phyloP scores from a whole-genome alignment of 2,329 filamentous ascomycete genomes.

The Nemania sp. region DNA sequence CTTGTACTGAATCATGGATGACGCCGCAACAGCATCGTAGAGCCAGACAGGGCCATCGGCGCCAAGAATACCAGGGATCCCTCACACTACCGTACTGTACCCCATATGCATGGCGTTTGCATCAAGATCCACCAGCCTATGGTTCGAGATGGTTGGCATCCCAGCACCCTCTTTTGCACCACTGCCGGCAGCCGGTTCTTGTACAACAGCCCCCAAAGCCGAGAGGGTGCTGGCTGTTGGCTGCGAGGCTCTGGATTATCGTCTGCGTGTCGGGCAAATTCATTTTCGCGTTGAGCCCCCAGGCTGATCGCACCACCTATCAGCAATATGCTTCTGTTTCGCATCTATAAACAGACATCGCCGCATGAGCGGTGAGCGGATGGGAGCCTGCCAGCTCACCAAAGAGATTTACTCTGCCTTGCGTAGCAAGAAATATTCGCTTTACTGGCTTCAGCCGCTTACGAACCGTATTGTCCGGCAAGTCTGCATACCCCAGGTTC shows the following conservation, averaged over 20 bases:
- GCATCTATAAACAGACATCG: neutral
- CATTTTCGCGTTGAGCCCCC: constrained; percentile 10
- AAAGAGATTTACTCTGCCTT: neutral
- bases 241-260: constrained; percentile 4
- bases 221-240: constrained; percentile 1
- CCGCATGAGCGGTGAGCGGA: constrained; percentile 16
- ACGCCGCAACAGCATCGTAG: too few species aligned
- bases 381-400: neutral
- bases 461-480: constrained; percentile 2
- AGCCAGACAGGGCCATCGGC: neutral
- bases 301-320: constrained; percentile 8
- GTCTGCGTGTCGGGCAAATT: neutral
- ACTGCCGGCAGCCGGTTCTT: constrained; percentile 19
- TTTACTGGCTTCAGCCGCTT: constrained; percentile 12
- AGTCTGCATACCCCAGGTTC: constrained; percentile 2
- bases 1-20: neutral
- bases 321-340: neutral
- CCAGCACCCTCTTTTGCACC: constrained; percentile 11
- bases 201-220: constrained; percentile 10
- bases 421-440: neutral
- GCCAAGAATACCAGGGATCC: constrained; percentile 13
- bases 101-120: constrained; percentile 26
- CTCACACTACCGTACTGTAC: constrained; percentile 4
- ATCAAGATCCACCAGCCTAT: constrained; percentile 14
- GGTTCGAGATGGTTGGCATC: constrained; percentile 21